A percentile compares a stretch with the other conserved stretches of the same genome.
Evolutionary conservation across 2,329 filamentous ascomycete genomes (phyloP).

Genomic region (Talaromyces sp.): DNA sequence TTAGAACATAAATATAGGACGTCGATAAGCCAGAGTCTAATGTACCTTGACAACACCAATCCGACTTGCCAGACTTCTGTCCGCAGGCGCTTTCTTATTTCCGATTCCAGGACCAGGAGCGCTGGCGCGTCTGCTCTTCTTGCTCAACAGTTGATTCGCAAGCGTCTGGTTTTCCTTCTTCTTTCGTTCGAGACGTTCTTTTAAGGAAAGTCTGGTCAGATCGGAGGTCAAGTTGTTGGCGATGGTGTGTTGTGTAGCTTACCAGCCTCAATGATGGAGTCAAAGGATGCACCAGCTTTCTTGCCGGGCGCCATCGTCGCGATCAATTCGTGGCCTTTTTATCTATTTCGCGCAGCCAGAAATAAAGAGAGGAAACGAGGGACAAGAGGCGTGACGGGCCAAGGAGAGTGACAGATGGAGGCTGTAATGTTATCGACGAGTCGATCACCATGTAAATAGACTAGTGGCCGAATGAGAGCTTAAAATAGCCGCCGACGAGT

Average conservation of each 20-base stretch:
- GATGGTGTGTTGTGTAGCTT: constrained; percentile 14
- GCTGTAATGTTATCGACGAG: neutral
- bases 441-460: neutral
- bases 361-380: neutral
- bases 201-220: neutral
- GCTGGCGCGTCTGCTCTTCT: constrained; percentile 43
- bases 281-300: constrained; percentile 37
- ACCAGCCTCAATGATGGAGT: constrained; percentile 49
- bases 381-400: neutral
- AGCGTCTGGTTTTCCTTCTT: constrained; percentile 52
- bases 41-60: constrained; percentile 54
- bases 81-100: constrained; percentile 37
- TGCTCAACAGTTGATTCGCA: constrained; percentile 54
- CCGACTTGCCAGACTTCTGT: constrained; percentile 50
- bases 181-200: constrained; percentile 39
- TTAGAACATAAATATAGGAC: neutral
- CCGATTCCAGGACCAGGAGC: constrained; percentile 38
- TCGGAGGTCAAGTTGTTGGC: constrained; percentile 7
- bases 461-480: neutral
- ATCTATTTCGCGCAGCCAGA: neutral
- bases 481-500: neutral
- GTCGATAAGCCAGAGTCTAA: neutral
- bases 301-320: constrained; percentile 21
- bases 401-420: neutral
- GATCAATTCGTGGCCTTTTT: neutral